These are phyloP conservation scores for Xylariaceae sp. DNA, from an alignment of 2,329 filamentous ascomycete genomes.

Conservation along the genomic window DNA sequence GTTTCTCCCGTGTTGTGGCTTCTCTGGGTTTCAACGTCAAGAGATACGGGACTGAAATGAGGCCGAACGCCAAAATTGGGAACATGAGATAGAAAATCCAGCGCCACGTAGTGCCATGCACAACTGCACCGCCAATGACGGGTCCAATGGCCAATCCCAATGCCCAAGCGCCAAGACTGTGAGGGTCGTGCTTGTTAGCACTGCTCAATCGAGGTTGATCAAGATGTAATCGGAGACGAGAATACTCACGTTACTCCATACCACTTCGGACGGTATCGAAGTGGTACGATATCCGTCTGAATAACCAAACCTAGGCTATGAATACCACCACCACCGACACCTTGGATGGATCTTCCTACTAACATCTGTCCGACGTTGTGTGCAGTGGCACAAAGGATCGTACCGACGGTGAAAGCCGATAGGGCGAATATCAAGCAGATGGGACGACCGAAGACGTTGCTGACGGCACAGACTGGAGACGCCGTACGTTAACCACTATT, in stretches of 20 bases:
- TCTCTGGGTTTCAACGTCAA: slow-evolving; percentile 36
- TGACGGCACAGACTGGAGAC: slow-evolving; percentile 33
- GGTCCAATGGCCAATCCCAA: slow-evolving; percentile 25
- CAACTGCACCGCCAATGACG: slow-evolving; percentile 36
- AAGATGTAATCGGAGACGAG: too few relatives aligned
- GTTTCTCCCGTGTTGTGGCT: slow-evolving; percentile 32
- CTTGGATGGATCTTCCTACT: slow-evolving; percentile 37
- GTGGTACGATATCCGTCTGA: slow-evolving; percentile 40
- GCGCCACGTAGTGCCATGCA: slow-evolving; percentile 38
- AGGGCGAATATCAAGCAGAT: slow-evolving; percentile 33
- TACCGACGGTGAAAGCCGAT: slow-evolving; percentile 41
- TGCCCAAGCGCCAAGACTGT: slow-evolving; percentile 15
- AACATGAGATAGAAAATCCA: slow-evolving; percentile 49
- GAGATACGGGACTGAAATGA: slow-evolving; percentile 39
- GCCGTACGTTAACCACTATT: too few relatives aligned
- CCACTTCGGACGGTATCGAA: slow-evolving; percentile 39
- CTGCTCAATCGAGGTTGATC: neutral
- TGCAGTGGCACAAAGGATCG: slow-evolving; percentile 36
- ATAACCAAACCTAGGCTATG: slow-evolving; percentile 39
- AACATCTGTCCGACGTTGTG: slow-evolving; percentile 33
- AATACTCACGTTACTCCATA: slow-evolving; percentile 34
- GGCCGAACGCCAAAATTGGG: slow-evolving; percentile 38
- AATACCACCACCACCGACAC: slow-evolving; percentile 40
- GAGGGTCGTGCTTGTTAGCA: neutral
- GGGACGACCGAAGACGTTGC: slow-evolving; percentile 35